Evolutionary conservation across 768 basidiomycete genomes (phyloP).

Genomic region (Lactarius trivialis): DNA sequence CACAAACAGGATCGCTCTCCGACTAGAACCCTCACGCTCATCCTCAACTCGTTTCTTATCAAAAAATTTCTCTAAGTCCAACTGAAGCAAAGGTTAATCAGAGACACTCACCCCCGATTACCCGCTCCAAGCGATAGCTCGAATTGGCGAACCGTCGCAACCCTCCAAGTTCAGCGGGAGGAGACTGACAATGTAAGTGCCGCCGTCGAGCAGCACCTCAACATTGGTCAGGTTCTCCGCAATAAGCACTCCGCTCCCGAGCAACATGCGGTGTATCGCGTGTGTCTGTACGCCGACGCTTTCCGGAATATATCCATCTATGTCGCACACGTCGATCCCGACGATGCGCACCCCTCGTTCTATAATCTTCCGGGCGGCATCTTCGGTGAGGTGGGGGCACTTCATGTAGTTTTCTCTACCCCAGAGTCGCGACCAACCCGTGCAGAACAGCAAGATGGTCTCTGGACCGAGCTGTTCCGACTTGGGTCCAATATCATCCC

Average conservation of each 20-base stretch:
- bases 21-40: background rate
- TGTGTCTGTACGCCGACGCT: constrained; percentile 31
- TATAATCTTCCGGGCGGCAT: constrained; percentile 45
- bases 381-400: constrained; percentile 58
- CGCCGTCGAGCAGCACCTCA: constrained; percentile 33
- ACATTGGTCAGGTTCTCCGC: constrained; percentile 65
- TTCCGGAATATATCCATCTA: constrained; percentile 44
- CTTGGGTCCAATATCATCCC: constrained; percentile 41
- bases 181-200: constrained; percentile 43
- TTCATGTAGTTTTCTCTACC: constrained; percentile 42
- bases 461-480: constrained; percentile 35
- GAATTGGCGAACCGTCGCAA: constrained; percentile 64
- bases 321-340: constrained; percentile 59
- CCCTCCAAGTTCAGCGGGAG: constrained; percentile 52
- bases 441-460: constrained; percentile 50
- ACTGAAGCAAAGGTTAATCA: background rate
- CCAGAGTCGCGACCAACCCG: constrained; percentile 63
- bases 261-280: constrained; percentile 48
- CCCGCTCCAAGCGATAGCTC: constrained; percentile 52
- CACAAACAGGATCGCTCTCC: background rate
- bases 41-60: constrained; percentile 1
- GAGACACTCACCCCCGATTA: background rate
- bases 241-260: constrained; percentile 58
- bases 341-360: constrained; percentile 49
- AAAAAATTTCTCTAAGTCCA: background rate